A percentile compares a stretch with the other conserved stretches of the same genome.
phyloP scores from a whole-genome alignment of 2,329 filamentous ascomycete genomes.

The Diaporthe vaccinii region DNA sequence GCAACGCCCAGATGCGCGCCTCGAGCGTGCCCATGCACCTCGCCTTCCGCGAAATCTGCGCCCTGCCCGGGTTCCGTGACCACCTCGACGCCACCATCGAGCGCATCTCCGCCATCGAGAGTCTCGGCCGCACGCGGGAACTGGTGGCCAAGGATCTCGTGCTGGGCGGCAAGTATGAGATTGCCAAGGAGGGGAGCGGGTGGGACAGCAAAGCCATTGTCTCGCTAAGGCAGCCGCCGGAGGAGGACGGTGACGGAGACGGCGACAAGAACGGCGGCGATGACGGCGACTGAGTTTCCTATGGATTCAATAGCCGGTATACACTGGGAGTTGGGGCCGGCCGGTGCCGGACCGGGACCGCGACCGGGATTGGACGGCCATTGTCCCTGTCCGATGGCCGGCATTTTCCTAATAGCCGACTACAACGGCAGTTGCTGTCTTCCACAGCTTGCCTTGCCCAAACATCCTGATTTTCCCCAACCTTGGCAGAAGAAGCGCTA shows the following conservation, averaged over 20 bases:
- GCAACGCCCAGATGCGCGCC: constrained; percentile 86
- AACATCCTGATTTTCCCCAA: not conserved
- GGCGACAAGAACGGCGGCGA: constrained; percentile 43
- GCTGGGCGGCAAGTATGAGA: constrained; percentile 83
- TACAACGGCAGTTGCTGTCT: constrained; percentile 1
- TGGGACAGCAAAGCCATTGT: constrained; percentile 57
- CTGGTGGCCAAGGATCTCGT: constrained; percentile 96
- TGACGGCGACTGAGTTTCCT: not conserved
- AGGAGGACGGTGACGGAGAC: constrained; percentile 49
- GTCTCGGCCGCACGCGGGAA: constrained; percentile 91
- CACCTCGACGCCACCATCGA: constrained; percentile 86
- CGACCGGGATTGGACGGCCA: not conserved
- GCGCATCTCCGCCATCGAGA: constrained; percentile 93
- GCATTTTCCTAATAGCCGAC: constrained; percentile 6
- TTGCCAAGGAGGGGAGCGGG: constrained; percentile 56
- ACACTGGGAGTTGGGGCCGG: not conserved
- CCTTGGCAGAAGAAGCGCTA: constrained; percentile 26
- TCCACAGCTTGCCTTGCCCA: constrained; percentile 1
- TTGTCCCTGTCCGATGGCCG: not conserved
- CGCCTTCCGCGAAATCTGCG: constrained; percentile 88
- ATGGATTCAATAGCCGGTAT: not conserved
- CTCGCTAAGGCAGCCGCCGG: constrained; percentile 50
- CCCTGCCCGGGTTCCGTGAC: constrained; percentile 81
- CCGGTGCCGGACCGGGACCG: constrained; percentile 4
- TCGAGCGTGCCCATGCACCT: constrained; percentile 97